Conservation (phyloP, 2,329 filamentous ascomycete genomes). For the Penicillium occitanis region DNA sequence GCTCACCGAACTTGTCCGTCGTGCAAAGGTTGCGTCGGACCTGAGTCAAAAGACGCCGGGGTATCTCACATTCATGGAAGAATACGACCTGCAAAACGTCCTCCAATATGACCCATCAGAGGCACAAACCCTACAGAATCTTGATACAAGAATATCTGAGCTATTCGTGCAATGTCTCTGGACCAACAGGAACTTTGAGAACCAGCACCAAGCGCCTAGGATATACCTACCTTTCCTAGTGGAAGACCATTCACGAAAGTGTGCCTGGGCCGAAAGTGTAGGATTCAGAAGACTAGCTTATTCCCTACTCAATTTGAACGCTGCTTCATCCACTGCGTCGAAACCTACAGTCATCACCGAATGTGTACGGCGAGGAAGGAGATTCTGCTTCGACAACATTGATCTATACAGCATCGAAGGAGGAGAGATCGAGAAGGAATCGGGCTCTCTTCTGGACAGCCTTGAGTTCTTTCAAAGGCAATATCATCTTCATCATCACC, state of each 20-base stretch:
- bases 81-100: conserved; percentile 33
- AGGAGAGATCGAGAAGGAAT: conserved; percentile 23
- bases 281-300: conserved; percentile 57
- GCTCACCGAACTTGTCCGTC: conserved; percentile 34
- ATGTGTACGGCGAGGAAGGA: conserved; percentile 38
- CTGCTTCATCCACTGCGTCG: conserved; percentile 24
- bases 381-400: conserved; percentile 35
- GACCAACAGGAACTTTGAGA: conserved; percentile 25
- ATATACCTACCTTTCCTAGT: conserved; percentile 67
- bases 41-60: conserved; percentile 23
- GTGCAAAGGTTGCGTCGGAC: conserved; percentile 29
- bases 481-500: conserved; percentile 18
- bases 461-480: conserved; percentile 25
- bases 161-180: conserved; percentile 47
- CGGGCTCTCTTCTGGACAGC: conserved; percentile 24
- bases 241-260: conserved; percentile 56
- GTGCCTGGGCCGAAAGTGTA: conserved; percentile 58
- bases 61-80: conserved; percentile 36
- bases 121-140: conserved; percentile 22
- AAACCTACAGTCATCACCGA: conserved; percentile 31
- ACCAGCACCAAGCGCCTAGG: conserved; percentile 32
- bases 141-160: conserved; percentile 56
- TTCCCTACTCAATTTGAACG: conserved; percentile 46
- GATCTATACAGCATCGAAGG: conserved; percentile 27
- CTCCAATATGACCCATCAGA: conserved; percentile 5